Evolutionary conservation across 2,329 filamentous ascomycete species (phyloP).

Genomic region (Bipolaris oryzae): DNA sequence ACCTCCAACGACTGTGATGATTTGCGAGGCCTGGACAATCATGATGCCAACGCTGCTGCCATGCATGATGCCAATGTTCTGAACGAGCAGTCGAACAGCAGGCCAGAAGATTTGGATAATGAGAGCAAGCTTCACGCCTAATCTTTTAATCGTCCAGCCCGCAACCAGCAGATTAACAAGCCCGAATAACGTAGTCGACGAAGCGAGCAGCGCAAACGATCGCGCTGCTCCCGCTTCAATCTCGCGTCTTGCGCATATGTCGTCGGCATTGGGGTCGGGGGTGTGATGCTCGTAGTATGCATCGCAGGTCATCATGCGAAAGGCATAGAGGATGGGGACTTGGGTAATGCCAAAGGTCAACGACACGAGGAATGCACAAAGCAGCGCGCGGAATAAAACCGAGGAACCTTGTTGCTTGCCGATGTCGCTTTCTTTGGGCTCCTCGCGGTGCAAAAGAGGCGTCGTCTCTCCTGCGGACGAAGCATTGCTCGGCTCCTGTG

Average conservation of each 20-base stretch:
- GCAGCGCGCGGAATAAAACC: constrained; percentile 56
- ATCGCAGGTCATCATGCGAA: constrained; percentile 74
- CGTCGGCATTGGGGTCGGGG: constrained; percentile 49
- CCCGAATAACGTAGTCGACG: constrained; percentile 71
- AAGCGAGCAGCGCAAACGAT: constrained; percentile 68
- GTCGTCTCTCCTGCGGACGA: constrained; percentile 20
- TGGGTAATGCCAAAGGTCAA: constrained; percentile 58
- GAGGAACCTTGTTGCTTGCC: constrained; percentile 9
- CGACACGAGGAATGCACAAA: constrained; percentile 66
- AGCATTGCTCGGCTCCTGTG: background rate
- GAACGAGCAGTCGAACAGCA: constrained; percentile 66
- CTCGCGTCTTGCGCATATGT: constrained; percentile 65
- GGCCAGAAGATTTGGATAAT: constrained; percentile 68
- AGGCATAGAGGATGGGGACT: constrained; percentile 65
- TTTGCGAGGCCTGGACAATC: constrained; percentile 70
- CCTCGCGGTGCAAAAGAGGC: constrained; percentile 21
- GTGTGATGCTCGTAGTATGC: constrained; percentile 68
- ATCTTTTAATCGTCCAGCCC: constrained; percentile 68
- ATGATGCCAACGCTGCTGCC: constrained; percentile 68
- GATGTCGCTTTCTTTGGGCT: constrained; percentile 17
- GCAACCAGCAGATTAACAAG: constrained; percentile 71
- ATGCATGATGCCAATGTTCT: constrained; percentile 68
- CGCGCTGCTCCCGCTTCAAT: constrained; percentile 69
- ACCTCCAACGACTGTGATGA: constrained; percentile 71
- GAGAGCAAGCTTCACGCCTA: constrained; percentile 68